A percentile compares a stretch with the other conserved stretches of the same genome.
phyloP scores from a whole-genome alignment of 768 basidiomycete genomes.

The Lepiota venenata region DNA sequence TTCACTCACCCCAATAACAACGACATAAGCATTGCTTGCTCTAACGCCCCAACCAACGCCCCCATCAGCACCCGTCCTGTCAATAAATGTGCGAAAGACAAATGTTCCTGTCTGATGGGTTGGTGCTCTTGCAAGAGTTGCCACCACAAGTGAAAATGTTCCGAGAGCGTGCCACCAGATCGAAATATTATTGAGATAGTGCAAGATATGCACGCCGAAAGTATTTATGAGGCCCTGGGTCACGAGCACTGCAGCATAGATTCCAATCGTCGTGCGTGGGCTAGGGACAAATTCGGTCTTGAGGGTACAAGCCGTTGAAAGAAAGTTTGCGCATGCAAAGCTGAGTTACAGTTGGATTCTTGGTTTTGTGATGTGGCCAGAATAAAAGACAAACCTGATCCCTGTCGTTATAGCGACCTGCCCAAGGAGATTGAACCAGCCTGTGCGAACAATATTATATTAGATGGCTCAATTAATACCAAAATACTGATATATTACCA shows the following conservation, averaged over 20 bases:
- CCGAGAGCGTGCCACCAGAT: constrained; percentile 76
- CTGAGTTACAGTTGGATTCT: constrained; percentile 23
- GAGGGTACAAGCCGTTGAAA: constrained; percentile 61
- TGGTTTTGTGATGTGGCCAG: constrained; percentile 32
- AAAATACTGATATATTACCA: constrained; percentile 26
- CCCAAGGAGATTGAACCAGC: constrained; percentile 72
- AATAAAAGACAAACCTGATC: constrained; percentile 56
- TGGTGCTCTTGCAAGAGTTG: constrained; percentile 69
- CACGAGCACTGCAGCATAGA: constrained; percentile 67
- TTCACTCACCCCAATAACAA: constrained; percentile 51
- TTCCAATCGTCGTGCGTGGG: constrained; percentile 57
- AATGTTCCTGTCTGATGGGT: constrained; percentile 64
- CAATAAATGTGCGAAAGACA: constrained; percentile 70
- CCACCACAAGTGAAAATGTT: constrained; percentile 62
- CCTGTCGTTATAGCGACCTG: constrained; percentile 79
- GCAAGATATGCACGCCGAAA: constrained; percentile 64
- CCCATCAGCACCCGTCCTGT: constrained; percentile 53
- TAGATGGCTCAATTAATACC: background rate
- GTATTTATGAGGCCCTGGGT: constrained; percentile 73
- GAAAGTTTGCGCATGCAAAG: constrained; percentile 64
- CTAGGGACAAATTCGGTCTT: constrained; percentile 56
- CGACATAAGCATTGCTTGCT: constrained; percentile 71
- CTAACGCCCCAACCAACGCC: constrained; percentile 58
- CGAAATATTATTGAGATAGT: constrained; percentile 68
- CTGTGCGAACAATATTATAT: constrained; percentile 18